phyloP scores from a whole-genome alignment of 1,284 basidiomycete species.

The Lentinus polychrous region DNA sequence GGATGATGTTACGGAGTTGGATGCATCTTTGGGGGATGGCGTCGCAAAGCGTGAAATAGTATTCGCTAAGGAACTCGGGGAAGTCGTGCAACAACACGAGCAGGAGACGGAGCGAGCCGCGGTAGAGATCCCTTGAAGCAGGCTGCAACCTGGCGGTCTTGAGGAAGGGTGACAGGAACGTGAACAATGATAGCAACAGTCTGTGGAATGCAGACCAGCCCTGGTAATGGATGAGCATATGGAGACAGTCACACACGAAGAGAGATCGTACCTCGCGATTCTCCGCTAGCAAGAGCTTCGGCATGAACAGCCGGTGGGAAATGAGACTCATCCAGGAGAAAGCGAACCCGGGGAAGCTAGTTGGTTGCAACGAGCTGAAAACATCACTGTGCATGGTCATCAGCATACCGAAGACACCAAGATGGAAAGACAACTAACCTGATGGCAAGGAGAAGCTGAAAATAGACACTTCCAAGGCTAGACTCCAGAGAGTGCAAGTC shows the following conservation, averaged over 20 bases:
- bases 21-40: conserved; percentile 90
- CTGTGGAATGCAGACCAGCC: conserved; percentile 97
- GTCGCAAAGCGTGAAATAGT: conserved; percentile 94
- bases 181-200: conserved; percentile 86
- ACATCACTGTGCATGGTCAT: conserved; percentile 62
- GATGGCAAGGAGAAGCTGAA: conserved; percentile 84
- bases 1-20: conserved; percentile 94
- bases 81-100: conserved; percentile 97
- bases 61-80: conserved; percentile 96
- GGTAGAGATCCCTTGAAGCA: conserved; percentile 86
- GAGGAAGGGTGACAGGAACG: conserved; percentile 91
- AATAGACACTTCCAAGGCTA: conserved; percentile 81
- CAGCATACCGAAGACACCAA: not conserved
- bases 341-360: conserved; percentile 95
- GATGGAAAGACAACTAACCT: conserved; percentile 42
- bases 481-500: conserved; percentile 84
- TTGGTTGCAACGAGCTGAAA: conserved; percentile 93
- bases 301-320: conserved; percentile 96
- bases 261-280: conserved; percentile 63
- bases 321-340: conserved; percentile 98
- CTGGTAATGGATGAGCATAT: conserved; percentile 27
- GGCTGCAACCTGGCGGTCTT: conserved; percentile 75
- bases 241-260: not conserved
- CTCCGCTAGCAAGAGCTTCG: conserved; percentile 81
- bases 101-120: conserved; percentile 87